phyloP scores from a whole-genome alignment of 2,329 filamentous ascomycete genomes.

The Hysterium pulicare region DNA sequence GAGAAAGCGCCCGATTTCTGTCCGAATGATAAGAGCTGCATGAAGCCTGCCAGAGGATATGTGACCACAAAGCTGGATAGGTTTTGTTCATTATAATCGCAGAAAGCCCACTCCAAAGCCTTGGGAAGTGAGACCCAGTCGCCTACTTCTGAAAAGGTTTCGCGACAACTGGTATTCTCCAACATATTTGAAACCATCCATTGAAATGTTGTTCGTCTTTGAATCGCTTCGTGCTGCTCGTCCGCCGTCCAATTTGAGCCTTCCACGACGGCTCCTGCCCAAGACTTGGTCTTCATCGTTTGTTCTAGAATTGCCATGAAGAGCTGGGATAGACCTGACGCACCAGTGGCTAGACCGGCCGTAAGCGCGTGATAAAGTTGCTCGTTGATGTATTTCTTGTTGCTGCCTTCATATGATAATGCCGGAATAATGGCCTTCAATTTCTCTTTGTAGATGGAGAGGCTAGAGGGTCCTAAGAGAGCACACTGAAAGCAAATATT shows the following conservation, averaged over 20 bases:
- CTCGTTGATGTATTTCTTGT: conserved; percentile 33
- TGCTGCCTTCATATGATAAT: conserved; percentile 23
- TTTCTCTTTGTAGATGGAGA: conserved; percentile 29
- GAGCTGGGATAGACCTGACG: conserved; percentile 27
- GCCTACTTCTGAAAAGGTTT: conserved; percentile 30
- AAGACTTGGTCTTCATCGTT: conserved; percentile 23
- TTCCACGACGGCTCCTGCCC: conserved; percentile 21
- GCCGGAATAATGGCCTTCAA: conserved; percentile 26
- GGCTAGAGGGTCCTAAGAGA: conserved; percentile 15
- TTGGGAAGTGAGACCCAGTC: conserved; percentile 25
- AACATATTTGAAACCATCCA: conserved; percentile 31
- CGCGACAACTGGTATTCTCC: conserved; percentile 22
- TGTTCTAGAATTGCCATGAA: conserved; percentile 30
- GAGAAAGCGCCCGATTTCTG: conserved; percentile 15
- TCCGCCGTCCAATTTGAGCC: conserved; percentile 5
- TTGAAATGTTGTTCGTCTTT: conserved; percentile 19
- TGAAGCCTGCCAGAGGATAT: conserved; percentile 28
- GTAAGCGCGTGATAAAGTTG: conserved; percentile 32
- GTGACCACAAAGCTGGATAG: conserved; percentile 29
- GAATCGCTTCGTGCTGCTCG: conserved; percentile 14
- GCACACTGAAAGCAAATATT: conserved; percentile 35
- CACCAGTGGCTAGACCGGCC: conserved; percentile 25
- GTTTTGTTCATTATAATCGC: conserved; percentile 23
- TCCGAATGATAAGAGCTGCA: conserved; percentile 21
- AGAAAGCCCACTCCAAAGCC: conserved; percentile 24